Conservation (phyloP, 768 basidiomycete genomes). For the Boletus rubroflammeus region DNA sequence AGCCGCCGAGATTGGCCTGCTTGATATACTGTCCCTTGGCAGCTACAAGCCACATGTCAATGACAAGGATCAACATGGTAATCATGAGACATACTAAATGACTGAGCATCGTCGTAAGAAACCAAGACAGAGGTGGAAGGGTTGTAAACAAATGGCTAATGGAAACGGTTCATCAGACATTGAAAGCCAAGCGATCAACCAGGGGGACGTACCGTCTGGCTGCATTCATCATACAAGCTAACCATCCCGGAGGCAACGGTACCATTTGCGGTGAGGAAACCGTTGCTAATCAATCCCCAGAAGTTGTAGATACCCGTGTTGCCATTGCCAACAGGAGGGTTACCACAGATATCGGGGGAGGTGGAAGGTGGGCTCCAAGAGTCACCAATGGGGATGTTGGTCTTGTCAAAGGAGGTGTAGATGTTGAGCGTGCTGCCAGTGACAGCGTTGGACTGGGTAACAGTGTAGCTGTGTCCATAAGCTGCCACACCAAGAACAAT, state of each 20-base stretch:
- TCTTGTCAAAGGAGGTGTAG: conserved; percentile 51
- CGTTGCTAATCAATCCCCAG: conserved; percentile 56
- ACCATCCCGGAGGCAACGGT: conserved; percentile 50
- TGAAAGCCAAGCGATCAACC: background rate
- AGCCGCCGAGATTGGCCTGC: conserved; percentile 35
- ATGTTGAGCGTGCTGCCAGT: conserved; percentile 32
- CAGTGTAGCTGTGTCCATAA: conserved; percentile 74
- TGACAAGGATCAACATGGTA: too few relatives aligned
- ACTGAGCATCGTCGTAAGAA: conserved; percentile 60
- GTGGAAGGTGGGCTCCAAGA: conserved; percentile 48
- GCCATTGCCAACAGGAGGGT: conserved; percentile 38
- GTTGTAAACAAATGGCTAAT: conserved; percentile 68
- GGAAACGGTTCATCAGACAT: background rate
- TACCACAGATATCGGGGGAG: conserved; percentile 58
- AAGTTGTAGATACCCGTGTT: conserved; percentile 57
- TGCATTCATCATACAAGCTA: conserved; percentile 61
- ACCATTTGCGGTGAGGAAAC: conserved; percentile 48
- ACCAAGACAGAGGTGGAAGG: conserved; percentile 50
- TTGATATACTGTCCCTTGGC: conserved; percentile 43
- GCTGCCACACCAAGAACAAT: conserved; percentile 83
- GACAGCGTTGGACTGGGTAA: conserved; percentile 23
- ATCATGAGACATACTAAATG: conserved; percentile 43
- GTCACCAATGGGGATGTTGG: conserved; percentile 48
- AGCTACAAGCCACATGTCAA: conserved; percentile 23
- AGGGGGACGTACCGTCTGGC: conserved; percentile 57